A percentile compares a stretch with the other conserved stretches of the same genome.
These are phyloP conservation scores for Trichoderma sp. DNA, from an alignment of 2,329 filamentous ascomycete genomes.

Conservation along the genomic window DNA sequence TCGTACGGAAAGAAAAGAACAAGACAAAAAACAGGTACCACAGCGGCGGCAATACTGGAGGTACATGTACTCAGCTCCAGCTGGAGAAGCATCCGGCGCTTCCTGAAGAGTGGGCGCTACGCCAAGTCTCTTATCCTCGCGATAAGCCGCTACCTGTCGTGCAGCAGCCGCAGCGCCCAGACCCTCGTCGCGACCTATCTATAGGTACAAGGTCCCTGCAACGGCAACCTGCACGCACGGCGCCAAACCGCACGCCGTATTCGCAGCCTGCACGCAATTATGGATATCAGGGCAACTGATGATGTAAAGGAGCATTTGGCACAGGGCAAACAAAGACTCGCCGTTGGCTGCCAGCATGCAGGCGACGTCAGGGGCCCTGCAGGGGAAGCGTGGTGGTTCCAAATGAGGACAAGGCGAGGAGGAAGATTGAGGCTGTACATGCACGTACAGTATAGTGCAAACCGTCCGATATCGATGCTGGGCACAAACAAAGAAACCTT, in stretches of 20 bases:
- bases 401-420: not conserved
- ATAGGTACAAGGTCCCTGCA: not conserved
- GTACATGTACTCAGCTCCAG: not conserved
- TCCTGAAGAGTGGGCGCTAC: not conserved
- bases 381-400: slow-evolving; percentile 3
- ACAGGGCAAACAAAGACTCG: not conserved
- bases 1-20: not conserved
- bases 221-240: not conserved
- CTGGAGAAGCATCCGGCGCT: not conserved
- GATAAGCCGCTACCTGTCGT: not conserved
- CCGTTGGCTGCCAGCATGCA: not conserved
- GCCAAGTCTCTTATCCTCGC: not conserved
- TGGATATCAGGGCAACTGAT: not conserved
- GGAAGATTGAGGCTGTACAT: not conserved
- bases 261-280: not conserved
- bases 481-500: not conserved
- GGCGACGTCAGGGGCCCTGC: slow-evolving; percentile 4
- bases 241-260: slow-evolving; percentile 12
- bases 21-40: not conserved
- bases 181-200: not conserved
- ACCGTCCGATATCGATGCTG: not conserved
- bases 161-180: not conserved
- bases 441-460: not conserved
- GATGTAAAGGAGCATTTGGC: slow-evolving; percentile 5
- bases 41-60: not conserved